Evolutionary conservation across 2,329 filamentous ascomycete genomes (phyloP).

Genomic region (Aspergillus ochraceus): DNA sequence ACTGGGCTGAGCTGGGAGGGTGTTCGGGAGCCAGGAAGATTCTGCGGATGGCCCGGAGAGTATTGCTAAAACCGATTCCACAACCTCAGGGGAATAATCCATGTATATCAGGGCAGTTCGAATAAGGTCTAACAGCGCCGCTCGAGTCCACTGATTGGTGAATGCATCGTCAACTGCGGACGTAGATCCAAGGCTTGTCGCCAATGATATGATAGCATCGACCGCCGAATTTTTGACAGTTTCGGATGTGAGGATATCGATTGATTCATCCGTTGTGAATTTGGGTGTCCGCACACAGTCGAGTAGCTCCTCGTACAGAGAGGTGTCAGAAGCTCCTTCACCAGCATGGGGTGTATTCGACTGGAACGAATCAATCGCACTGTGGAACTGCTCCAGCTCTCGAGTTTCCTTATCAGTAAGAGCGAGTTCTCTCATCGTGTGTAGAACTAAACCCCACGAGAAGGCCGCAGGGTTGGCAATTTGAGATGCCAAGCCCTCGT

Average conservation of each 20-base stretch:
- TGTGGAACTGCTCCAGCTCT: conserved; percentile 44
- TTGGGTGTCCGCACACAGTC: conserved; percentile 44
- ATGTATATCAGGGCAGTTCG: conserved; percentile 66
- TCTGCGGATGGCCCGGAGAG: conserved; percentile 49
- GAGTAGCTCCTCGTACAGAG: conserved; percentile 50
- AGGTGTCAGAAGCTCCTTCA: conserved; percentile 34
- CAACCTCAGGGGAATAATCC: conserved; percentile 70
- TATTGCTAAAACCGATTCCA: conserved; percentile 65
- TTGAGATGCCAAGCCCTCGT: conserved; percentile 56
- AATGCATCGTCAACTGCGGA: conserved; percentile 54
- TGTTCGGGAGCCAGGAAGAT: conserved; percentile 18
- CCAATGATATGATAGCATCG: conserved; percentile 47
- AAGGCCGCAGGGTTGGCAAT: conserved; percentile 73
- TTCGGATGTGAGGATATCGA: conserved; percentile 48
- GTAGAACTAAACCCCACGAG: conserved; percentile 76
- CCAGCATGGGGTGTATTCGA: conserved; percentile 35
- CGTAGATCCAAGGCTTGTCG: conserved; percentile 44
- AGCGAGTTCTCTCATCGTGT: conserved; percentile 66
- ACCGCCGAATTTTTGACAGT: conserved; percentile 51
- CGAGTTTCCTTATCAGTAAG: conserved; percentile 59
- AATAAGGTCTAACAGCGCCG: conserved; percentile 68
- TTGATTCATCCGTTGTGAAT: conserved; percentile 46
- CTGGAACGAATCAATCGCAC: conserved; percentile 42
- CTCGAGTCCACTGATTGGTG: conserved; percentile 63
- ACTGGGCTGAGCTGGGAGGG: conserved; percentile 20